Percentiles rank a stretch among this genome's conserved stretches.
Conservation (phyloP, 2,329 filamentous ascomycete genomes). For the Stachybotrys elegans region DNA sequence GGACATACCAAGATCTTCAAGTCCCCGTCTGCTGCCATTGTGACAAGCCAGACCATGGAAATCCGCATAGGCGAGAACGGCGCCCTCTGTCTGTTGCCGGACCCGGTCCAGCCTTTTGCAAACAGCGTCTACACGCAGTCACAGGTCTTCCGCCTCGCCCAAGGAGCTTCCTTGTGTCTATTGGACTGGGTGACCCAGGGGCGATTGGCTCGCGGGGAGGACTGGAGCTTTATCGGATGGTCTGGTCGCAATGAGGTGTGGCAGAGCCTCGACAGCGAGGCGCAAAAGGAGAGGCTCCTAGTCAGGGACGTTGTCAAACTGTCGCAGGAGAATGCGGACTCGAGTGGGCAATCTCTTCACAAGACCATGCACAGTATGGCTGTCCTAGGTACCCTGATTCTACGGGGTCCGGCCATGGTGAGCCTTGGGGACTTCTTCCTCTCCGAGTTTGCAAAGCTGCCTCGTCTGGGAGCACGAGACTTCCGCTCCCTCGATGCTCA, state of each 20-base stretch:
- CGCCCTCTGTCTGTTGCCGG: constrained; percentile 68
- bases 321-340: constrained; percentile 45
- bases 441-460: constrained; percentile 69
- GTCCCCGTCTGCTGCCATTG: constrained; percentile 50
- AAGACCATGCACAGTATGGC: constrained; percentile 70
- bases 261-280: constrained; percentile 29
- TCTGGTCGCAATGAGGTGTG: constrained; percentile 86
- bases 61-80: constrained; percentile 45
- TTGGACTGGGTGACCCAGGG: constrained; percentile 95
- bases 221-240: constrained; percentile 81
- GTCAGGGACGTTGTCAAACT: constrained; percentile 83
- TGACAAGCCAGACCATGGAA: constrained; percentile 53
- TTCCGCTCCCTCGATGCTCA: constrained; percentile 57
- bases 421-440: constrained; percentile 69
- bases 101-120: constrained; percentile 88
- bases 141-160: constrained; percentile 66
- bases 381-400: constrained; percentile 78
- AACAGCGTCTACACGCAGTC: constrained; percentile 78
- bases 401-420: constrained; percentile 68
- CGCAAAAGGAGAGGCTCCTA: constrained; percentile 53
- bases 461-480: constrained; percentile 76
- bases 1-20: constrained; percentile 97
- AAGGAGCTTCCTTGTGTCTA: constrained; percentile 64
- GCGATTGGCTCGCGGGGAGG: constrained; percentile 75
- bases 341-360: constrained; percentile 35